Percentiles rank a stretch among this genome's conserved stretches.
phyloP scores from a whole-genome alignment of 495 filamentous ascomycete species.

The Podospora bellae-mahoneyi region DNA sequence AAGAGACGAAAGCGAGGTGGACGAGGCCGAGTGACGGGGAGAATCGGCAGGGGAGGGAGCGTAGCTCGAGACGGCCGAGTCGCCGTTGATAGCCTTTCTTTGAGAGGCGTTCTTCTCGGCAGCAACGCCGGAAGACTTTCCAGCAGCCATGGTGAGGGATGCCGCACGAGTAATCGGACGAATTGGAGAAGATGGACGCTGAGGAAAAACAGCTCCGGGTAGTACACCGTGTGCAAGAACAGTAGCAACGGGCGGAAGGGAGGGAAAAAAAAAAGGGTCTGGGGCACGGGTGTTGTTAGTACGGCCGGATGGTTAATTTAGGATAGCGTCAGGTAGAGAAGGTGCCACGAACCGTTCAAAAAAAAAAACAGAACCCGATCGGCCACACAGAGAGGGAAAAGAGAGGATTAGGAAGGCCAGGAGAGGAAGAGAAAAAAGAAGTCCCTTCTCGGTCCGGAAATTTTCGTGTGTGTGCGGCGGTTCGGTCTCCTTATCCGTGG shows the following conservation, averaged over 20 bases:
- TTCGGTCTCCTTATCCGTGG: slow-evolving; percentile 12
- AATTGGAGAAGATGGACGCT: neutral
- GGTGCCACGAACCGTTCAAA: slow-evolving; percentile 11
- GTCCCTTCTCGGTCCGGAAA: neutral
- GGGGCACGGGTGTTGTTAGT: neutral
- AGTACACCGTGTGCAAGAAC: neutral
- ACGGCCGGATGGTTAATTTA: neutral
- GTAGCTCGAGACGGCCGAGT: slow-evolving; percentile 54
- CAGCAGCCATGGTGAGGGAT: slow-evolving; percentile 38
- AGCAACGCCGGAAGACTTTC: slow-evolving; percentile 35
- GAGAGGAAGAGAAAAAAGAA: slow-evolving; percentile 1
- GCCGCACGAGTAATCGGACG: neutral
- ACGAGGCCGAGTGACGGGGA: slow-evolving; percentile 74
- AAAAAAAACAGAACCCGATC: slow-evolving; percentile 12
- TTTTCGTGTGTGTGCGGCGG: slow-evolving; percentile 6
- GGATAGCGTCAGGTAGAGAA: neutral
- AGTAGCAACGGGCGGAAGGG: neutral
- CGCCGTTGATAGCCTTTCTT: slow-evolving; percentile 38
- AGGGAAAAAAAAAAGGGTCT: neutral
- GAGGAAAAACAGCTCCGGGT: neutral
- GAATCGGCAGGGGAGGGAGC: slow-evolving; percentile 64
- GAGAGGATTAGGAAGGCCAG: slow-evolving; percentile 3
- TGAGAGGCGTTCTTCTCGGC: slow-evolving; percentile 39
- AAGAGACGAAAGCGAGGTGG: slow-evolving; percentile 88
- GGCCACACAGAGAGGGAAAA: slow-evolving; percentile 10